Percentiles rank a stretch among this genome's conserved stretches.
Conservation (phyloP, 768 basidiomycete species). For the Suillus subaureus region DNA sequence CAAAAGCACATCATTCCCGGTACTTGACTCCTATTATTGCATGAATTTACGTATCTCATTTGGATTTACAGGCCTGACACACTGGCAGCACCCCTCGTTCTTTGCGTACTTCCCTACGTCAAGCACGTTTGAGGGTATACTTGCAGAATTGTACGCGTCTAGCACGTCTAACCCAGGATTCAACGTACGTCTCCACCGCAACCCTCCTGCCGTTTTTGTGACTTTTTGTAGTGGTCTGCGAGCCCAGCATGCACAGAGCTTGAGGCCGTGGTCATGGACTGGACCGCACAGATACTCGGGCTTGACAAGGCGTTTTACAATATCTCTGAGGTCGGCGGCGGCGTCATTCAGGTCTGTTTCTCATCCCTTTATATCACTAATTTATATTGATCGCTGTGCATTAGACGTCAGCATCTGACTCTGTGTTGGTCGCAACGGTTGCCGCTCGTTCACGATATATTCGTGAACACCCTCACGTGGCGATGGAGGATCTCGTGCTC, state of each 20-base stretch:
- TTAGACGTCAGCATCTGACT: constrained; percentile 87
- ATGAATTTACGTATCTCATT: not conserved
- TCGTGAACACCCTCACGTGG: constrained; percentile 48
- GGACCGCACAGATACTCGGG: constrained; percentile 84
- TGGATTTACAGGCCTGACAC: constrained; percentile 63
- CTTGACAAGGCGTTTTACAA: constrained; percentile 67
- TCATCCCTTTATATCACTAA: not conserved
- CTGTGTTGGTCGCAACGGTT: constrained; percentile 72
- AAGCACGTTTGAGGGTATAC: constrained; percentile 77
- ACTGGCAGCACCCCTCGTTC: constrained; percentile 93
- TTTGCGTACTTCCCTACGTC: constrained; percentile 87
- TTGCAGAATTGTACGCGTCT: constrained; percentile 82
- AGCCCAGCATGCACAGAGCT: constrained; percentile 93
- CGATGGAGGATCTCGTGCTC: constrained; percentile 67
- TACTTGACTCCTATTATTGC: constrained; percentile 24
- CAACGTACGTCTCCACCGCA: constrained; percentile 53
- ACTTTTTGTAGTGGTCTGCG: constrained; percentile 67
- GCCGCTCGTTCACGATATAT: constrained; percentile 73
- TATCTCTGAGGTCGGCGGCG: constrained; percentile 72
- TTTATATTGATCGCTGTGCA: not conserved
- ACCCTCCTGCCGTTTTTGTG: not conserved
- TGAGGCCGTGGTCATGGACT: constrained; percentile 87
- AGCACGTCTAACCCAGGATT: constrained; percentile 85
- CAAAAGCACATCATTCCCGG: constrained; percentile 84
- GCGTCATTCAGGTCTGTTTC: constrained; percentile 69